A percentile compares a stretch with the other conserved stretches of the same genome.
These are phyloP conservation scores for Linnemannia hyalina DNA, from an alignment of 192 early-diverging fungal species.

Conservation along the genomic window DNA sequence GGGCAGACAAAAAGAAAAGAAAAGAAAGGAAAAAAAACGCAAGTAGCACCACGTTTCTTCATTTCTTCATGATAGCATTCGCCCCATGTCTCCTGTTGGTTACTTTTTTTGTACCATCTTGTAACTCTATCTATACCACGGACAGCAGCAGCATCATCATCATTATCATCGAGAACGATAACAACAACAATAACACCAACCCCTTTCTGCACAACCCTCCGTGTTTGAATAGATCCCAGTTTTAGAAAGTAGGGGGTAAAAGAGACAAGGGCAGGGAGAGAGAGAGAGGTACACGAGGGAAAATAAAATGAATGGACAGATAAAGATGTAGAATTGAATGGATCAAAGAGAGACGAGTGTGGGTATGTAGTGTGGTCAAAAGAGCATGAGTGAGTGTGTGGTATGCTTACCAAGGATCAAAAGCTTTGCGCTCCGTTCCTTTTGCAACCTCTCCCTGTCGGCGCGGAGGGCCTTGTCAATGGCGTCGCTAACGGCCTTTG, in stretches of 20 bases:
- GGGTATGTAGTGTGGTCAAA: not conserved
- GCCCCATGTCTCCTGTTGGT: not conserved
- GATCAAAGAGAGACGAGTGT: not conserved
- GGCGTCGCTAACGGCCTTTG: slow-evolving; percentile 48
- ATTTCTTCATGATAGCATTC: not conserved
- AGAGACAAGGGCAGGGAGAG: not conserved
- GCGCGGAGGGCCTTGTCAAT: slow-evolving; percentile 42
- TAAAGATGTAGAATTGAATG: not conserved
- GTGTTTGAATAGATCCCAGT: slow-evolving; percentile 2
- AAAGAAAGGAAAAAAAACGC: not conserved
- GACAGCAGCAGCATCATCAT: no score
- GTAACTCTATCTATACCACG: not conserved
- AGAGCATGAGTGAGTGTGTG: not conserved
- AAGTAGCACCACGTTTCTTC: not conserved
- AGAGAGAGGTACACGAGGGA: slow-evolving; percentile 7
- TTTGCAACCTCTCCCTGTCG: slow-evolving; percentile 43
- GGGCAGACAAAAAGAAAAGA: not conserved
- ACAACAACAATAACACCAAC: not conserved
- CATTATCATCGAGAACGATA: no score
- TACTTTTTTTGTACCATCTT: slow-evolving; percentile 8
- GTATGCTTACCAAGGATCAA: slow-evolving; percentile 50
- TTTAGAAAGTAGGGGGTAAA: not conserved
- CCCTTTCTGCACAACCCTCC: not conserved
- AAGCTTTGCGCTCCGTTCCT: slow-evolving; percentile 49
- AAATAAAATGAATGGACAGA: not conserved